phyloP scores from a whole-genome alignment of 2,329 filamentous ascomycete genomes.

The Calycina herbarum region DNA sequence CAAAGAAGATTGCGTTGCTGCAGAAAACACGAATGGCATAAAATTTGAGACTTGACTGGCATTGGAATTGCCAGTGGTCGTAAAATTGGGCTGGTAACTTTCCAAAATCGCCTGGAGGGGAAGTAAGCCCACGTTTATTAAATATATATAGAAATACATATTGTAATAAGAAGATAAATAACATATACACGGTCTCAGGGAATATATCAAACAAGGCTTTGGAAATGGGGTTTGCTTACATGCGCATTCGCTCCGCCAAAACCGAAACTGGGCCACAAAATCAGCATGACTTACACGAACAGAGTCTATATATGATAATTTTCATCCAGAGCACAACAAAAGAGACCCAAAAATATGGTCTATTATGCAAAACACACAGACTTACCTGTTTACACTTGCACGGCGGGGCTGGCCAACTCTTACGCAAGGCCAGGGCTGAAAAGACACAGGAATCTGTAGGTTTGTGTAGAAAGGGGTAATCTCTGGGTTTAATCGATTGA shows the following conservation, averaged over 20 bases:
- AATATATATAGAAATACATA: too few relatives aligned
- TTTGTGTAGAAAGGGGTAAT: constrained; percentile 23
- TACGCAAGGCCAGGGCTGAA: constrained; percentile 11
- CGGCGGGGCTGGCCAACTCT: neutral
- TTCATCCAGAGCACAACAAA: too few relatives aligned
- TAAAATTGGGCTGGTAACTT: neutral
- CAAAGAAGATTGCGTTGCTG: constrained; percentile 13
- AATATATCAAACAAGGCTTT: too few relatives aligned
- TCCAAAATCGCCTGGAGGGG: constrained; percentile 34
- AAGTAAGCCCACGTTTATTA: too few relatives aligned
- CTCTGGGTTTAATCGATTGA: constrained; percentile 39
- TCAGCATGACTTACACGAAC: too few relatives aligned
- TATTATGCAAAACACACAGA: too few relatives aligned
- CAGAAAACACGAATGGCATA: constrained; percentile 18
- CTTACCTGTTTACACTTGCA: constrained; percentile 16
- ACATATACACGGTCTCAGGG: too few relatives aligned
- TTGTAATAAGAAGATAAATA: too few relatives aligned
- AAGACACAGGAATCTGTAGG: neutral
- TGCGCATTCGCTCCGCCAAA: constrained; percentile 29
- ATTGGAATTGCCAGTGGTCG: neutral
- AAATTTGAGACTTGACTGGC: neutral
- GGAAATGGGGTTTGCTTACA: constrained; percentile 10
- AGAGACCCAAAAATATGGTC: too few relatives aligned
- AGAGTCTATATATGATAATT: too few relatives aligned
- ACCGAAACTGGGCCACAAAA: constrained; percentile 33